These are phyloP conservation scores for Polygonum aviculare DNA, from an alignment of 148 eudicot genomes.

Conservation along the genomic window DNA sequence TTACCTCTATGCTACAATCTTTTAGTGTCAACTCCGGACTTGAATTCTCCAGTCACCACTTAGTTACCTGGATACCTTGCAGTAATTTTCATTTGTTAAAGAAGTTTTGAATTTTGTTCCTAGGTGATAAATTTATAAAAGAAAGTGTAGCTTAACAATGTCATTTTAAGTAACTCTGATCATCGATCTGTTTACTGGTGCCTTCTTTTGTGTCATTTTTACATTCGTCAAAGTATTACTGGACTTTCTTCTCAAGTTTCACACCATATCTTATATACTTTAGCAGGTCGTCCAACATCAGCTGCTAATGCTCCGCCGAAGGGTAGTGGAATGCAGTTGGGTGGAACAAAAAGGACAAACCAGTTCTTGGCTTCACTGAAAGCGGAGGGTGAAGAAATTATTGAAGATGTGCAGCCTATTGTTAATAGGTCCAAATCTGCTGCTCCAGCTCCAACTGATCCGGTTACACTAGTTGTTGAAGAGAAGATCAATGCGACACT, in stretches of 20 bases:
- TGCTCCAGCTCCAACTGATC: slow-evolving; percentile 84
- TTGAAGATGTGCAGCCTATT: slow-evolving; percentile 81
- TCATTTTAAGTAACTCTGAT: not conserved
- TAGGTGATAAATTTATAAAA: not conserved
- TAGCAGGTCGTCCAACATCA: slow-evolving; percentile 61
- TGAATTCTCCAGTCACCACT: not conserved
- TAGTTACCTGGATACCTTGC: not conserved
- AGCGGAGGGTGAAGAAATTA: slow-evolving; percentile 96
- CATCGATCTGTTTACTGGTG: not conserved
- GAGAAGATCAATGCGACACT: slow-evolving; percentile 88
- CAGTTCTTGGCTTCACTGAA: slow-evolving; percentile 92
- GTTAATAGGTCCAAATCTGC: slow-evolving; percentile 56
- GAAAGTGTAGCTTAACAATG: not conserved
- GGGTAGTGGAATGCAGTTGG: slow-evolving; percentile 93
- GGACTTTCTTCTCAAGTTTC: not conserved
- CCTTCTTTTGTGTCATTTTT: not conserved
- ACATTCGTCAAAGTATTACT: not conserved
- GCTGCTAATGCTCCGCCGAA: slow-evolving; percentile 92
- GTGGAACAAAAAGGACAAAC: slow-evolving; percentile 69
- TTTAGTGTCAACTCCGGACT: not conserved
- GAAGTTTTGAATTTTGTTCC: not conserved
- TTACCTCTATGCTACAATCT: not conserved
- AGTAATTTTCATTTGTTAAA: no score
- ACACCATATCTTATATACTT: slow-evolving; percentile 7
- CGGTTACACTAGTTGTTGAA: slow-evolving; percentile 80